Evolutionary conservation across 805 yeast species (phyloP), one percentile per base, ranked within the genome.

Genomic region (Spathaspora sp.): DNA sequence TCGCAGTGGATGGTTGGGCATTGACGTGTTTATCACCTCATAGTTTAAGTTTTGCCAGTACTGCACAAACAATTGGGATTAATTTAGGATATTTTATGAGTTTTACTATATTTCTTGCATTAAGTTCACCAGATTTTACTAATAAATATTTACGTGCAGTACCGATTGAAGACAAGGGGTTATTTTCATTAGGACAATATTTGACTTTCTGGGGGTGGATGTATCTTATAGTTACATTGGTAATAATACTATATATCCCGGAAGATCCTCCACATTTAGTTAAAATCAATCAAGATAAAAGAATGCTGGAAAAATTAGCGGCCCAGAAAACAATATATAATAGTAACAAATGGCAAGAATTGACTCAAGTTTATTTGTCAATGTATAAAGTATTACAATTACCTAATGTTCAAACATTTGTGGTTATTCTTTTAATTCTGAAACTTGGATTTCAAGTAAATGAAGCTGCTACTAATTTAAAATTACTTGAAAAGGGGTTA

Each of bases 1-100:
- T 94, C 51, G 98, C 99, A 0, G 99, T 94, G 19, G 99, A 94
- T 70, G 98, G 99, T 10, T 94, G 99, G 99, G 97, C 98, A 0
- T 72, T 94, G 62, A 94, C 97, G 1, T 83, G 93, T 40, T 74
- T 94, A 49, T 83, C 92, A 16, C 83, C 84, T 23, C 81, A 81
- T 26, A 86, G 96, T 12, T 75, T 94, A 55, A 85, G 96, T 16
- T 94, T 83, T 72, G 98, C 99, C 0, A 89, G 97, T 4, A 94
- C 99, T 0, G 99, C 99, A 0, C 99, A 94, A 69, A 94, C 99
- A 0, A 82, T 94, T 45, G 99, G 99, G 0, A 77, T 94, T 55
- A 94, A 94, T 70, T 79, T 93, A 2, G 99, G 99, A 19, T 94
- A 93, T 64, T 94, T 94, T 64, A 69, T 87, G 53, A 86, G 96